phyloP scores from a whole-genome alignment of 768 basidiomycete species.

The Lyophyllum shimeji region DNA sequence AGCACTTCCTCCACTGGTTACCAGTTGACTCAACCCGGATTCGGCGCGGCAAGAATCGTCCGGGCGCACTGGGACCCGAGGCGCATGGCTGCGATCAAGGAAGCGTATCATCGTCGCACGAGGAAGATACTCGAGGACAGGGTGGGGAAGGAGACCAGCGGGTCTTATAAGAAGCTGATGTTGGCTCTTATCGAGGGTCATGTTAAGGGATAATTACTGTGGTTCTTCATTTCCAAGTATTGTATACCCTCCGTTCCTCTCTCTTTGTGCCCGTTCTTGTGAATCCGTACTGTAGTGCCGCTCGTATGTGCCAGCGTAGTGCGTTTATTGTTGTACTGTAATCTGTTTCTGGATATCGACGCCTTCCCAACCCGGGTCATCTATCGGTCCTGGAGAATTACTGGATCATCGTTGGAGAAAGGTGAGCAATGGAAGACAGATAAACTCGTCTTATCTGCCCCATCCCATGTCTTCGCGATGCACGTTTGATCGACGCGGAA shows the following conservation, averaged over 20 bases:
- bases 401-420: too few relatives aligned
- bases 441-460: too few relatives aligned
- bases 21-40: too few relatives aligned
- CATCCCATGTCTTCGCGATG: too few relatives aligned
- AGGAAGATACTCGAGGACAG: conserved; percentile 39
- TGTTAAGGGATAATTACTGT: neutral
- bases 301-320: too few relatives aligned
- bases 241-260: neutral
- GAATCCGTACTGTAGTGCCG: too few relatives aligned
- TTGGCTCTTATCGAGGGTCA: conserved; percentile 19
- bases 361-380: neutral
- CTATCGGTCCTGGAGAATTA: neutral
- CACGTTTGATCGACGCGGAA: too few relatives aligned
- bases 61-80: conserved; percentile 51
- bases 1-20: too few relatives aligned
- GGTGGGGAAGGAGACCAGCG: conserved; percentile 54
- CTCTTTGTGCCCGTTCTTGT: too few relatives aligned
- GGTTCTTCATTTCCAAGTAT: neutral
- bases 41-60: conserved; percentile 36
- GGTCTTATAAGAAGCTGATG: conserved; percentile 42
- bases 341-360: too few relatives aligned
- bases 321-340: too few relatives aligned
- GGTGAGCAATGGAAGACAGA: too few relatives aligned
- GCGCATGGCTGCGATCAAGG: conserved; percentile 46
- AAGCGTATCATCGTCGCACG: conserved; percentile 43